phyloP scores from a whole-genome alignment of 768 basidiomycete genomes.

The Coprinopsis sp. region DNA sequence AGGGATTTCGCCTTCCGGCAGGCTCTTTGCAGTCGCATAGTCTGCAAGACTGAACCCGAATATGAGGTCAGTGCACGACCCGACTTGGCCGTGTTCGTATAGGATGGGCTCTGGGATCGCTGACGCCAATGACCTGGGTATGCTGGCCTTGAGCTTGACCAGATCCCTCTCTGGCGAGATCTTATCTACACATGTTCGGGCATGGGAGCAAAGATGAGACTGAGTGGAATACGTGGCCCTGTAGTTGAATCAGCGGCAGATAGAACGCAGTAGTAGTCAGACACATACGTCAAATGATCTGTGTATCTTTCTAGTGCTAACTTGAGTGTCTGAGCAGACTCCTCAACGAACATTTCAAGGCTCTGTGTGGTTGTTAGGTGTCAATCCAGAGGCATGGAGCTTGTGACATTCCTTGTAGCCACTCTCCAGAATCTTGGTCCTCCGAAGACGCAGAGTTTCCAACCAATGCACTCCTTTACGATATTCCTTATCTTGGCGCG shows the following conservation, averaged over 20 bases:
- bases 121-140: constrained; percentile 58
- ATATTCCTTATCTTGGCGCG: constrained; percentile 74
- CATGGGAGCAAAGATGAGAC: constrained; percentile 66
- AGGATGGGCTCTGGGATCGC: constrained; percentile 67
- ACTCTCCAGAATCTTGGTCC: constrained; percentile 76
- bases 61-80: constrained; percentile 82
- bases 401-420: constrained; percentile 67
- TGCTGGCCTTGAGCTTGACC: constrained; percentile 46
- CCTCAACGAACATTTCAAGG: constrained; percentile 72
- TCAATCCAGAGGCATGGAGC: not conserved
- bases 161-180: constrained; percentile 73
- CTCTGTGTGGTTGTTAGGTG: constrained; percentile 44
- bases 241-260: constrained; percentile 2
- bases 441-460: constrained; percentile 81
- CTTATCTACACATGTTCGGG: constrained; percentile 52
- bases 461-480: constrained; percentile 86
- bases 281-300: constrained; percentile 70
- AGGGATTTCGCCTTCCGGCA: constrained; percentile 70
- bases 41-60: constrained; percentile 87
- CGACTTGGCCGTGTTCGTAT: constrained; percentile 76
- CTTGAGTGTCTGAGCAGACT: constrained; percentile 63
- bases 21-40: constrained; percentile 77
- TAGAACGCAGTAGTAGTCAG: not conserved
- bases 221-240: constrained; percentile 79
- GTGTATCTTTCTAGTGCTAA: constrained; percentile 65